Evolutionary conservation across 2,329 filamentous ascomycete genomes (phyloP), one percentile per base, ranked within the genome.

Genomic region (Orbilia ellipsospora): DNA sequence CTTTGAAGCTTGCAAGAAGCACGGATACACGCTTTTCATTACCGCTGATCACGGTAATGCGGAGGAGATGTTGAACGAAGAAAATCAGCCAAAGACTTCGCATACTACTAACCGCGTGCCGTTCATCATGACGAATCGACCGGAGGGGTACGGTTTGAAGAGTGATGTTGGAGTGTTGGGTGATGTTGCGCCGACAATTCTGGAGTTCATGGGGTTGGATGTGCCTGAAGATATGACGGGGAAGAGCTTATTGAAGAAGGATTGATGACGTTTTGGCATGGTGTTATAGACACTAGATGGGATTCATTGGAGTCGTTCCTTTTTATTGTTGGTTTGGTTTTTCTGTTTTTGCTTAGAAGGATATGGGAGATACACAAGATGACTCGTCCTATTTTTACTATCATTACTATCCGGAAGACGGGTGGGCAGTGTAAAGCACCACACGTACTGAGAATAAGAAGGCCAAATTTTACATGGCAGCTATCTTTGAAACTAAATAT

Each of bases 71-170:
- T 91, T 98, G 84, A 98, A 93, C 82, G 86, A 92, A 80, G 92
- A 97, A 82, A 93, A 94, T 82, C 96, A 93, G 82, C 95, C 95
- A 80, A 99, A 99, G 89, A 99, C 95, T 7, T 94, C 92, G 61
- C 95, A 99, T 87, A 99, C 95, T 54, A 94, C 91, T 79, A 99
- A 99, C 88, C 95, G 95, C 83, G 95, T 99, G 63, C 95, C 95
- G 8, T 94, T 99, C 82, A 89, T 98, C 84, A 97, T 99, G 94
- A 93, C 94, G 82, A 99, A 98, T 82, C 94, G 94, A 7, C 95
- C 95, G 48, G 88, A 91, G 81, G 92, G 92, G 79, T 97, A 91
- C 90, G 92, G 89, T 80, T 85, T 99, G 80, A 90, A 93, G 85
- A 86, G 88, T 69, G 81, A 82, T 13, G 89, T 90, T 76, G 94